phyloP scores from a whole-genome alignment of 495 filamentous ascomycete genomes.

The Viridothelium virens region DNA sequence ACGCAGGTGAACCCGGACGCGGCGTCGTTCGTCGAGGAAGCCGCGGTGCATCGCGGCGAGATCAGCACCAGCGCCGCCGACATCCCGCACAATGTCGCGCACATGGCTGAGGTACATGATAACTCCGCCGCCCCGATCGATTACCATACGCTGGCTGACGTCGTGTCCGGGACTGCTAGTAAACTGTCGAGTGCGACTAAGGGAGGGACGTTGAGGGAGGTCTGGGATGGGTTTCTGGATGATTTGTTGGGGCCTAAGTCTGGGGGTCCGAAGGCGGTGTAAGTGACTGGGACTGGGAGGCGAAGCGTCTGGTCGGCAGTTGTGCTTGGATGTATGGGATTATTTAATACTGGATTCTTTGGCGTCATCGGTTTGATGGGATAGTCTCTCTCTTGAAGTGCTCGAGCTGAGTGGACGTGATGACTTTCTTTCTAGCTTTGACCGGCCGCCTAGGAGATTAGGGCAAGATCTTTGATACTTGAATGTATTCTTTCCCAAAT shows the following conservation, averaged over 20 bases:
- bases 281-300: neutral
- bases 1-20: slow-evolving; percentile 19
- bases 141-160: slow-evolving; percentile 50
- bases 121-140: slow-evolving; percentile 50
- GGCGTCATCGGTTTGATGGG: neutral
- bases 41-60: slow-evolving; percentile 32
- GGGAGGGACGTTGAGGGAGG: slow-evolving; percentile 31
- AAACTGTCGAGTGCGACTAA: slow-evolving; percentile 26
- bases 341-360: neutral
- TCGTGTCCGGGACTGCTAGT: slow-evolving; percentile 34
- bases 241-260: slow-evolving; percentile 44
- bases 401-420: neutral
- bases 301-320: too few relatives aligned
- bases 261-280: neutral
- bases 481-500: neutral
- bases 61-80: slow-evolving; percentile 50
- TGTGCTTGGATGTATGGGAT: neutral
- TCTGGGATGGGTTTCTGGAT: slow-evolving; percentile 52
- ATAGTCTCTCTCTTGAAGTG: neutral
- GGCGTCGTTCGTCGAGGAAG: slow-evolving; percentile 9
- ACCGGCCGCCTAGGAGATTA: neutral
- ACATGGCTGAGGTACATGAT: slow-evolving; percentile 53
- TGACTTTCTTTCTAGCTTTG: neutral
- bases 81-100: slow-evolving; percentile 44
- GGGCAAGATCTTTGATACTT: neutral